These are phyloP conservation scores for Colletotrichum tofieldiae DNA, from an alignment of 2,329 filamentous ascomycete species.

Conservation along the genomic window DNA sequence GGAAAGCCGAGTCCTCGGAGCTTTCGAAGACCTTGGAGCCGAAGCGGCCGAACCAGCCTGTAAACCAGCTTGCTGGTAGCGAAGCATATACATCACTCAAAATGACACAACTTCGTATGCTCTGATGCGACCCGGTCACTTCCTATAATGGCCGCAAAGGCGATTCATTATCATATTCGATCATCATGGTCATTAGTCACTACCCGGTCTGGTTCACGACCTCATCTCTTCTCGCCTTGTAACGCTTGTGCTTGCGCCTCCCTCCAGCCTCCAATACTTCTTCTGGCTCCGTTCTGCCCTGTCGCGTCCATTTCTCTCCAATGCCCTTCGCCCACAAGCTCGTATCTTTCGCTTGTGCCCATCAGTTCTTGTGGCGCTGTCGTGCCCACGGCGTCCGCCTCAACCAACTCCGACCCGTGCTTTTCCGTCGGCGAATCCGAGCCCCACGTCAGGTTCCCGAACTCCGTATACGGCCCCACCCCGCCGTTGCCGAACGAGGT, in stretches of 20 bases:
- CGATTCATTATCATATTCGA: neutral
- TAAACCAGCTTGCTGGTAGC: neutral
- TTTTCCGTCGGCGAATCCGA: slow-evolving; percentile 32
- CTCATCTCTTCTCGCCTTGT: neutral
- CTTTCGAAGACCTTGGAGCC: neutral
- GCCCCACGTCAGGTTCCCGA: slow-evolving; percentile 7
- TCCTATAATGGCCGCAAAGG: neutral
- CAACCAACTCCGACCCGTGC: slow-evolving; percentile 29
- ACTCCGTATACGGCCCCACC: slow-evolving; percentile 39
- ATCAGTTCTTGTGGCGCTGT: slow-evolving; percentile 48
- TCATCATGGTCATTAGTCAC: slow-evolving; percentile 25
- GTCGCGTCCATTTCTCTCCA: slow-evolving; percentile 41
- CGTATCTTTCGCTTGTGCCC: slow-evolving; percentile 48
- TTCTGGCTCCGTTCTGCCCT: slow-evolving; percentile 35
- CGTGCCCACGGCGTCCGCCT: slow-evolving; percentile 43
- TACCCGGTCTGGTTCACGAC: slow-evolving; percentile 1
- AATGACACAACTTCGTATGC: too few species aligned
- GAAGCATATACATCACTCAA: neutral
- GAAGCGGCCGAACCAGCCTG: neutral
- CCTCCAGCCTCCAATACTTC: slow-evolving; percentile 36
- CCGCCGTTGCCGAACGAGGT: slow-evolving; percentile 41
- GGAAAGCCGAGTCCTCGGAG: neutral
- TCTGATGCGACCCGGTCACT: neutral
- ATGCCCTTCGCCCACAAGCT: slow-evolving; percentile 56
- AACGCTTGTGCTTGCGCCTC: slow-evolving; percentile 17